Base-by-base conservation (phyloP, 1,284 basidiomycete genomes). In the Cutaneotrichosporon daszewskae region DNA sequence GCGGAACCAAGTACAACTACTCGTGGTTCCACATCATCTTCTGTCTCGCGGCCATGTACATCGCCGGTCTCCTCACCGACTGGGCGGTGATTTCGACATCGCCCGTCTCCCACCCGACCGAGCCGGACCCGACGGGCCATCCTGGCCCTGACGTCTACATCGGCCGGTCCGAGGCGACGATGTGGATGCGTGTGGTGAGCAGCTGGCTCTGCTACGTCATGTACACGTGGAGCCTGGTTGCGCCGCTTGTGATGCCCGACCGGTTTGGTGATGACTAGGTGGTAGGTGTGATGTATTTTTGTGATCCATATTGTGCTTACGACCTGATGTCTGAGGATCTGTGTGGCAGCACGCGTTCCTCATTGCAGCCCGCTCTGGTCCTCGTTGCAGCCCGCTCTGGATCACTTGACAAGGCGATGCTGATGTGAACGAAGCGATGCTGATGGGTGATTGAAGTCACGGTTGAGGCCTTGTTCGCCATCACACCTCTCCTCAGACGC, bases 21-120 rank as follows among this genome's bases (percentile, higher is more conserved):
- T 82, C 89, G 14, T 97, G 91, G 85, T 98, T 98, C 82, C 94
- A 98, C 69, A 74, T 95, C 66, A 96, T 98, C 63, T 99, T 98
- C 68, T 83, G 86, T 37, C 85, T 97, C 55, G 95, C 84, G 16
- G 79, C 89, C 14, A 97, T 97, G 91, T 99, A 99, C 72, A 90
- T 96, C 28, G 91, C 88, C 1, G 95, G 96, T 80, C 77, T 99
- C n/a, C 74, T 99, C 50, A 99, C 95, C 2, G 94, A 99, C 71
- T 98, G 95, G 94, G 89, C 62, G 1, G 61, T 68, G 49, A 64
- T 68, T 25, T 66, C 59, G 1, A 26, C 25, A 13, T 60, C 57
- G 12, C 60, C 63, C 11, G 55, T 67, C 11, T 53, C 61, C 17
- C 54, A 61, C 32, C 59, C 58, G 6, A 53, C 54, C 17, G 55